phyloP scores from a whole-genome alignment of 495 filamentous ascomycete genomes.

The Penicillium argentinense region DNA sequence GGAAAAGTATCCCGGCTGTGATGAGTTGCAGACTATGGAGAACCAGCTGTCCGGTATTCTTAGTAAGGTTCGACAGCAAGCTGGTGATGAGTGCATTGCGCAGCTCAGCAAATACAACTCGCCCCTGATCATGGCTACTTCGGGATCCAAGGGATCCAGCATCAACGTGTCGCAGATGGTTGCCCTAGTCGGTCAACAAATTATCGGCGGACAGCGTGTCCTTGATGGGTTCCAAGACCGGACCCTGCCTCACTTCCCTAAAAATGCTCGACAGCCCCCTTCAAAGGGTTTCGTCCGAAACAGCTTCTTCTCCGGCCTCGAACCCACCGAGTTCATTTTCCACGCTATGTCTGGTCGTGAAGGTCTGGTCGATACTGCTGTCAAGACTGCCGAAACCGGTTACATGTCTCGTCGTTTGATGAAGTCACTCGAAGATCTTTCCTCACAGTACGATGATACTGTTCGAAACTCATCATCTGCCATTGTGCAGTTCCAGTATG shows the following conservation, averaged over 20 bases:
- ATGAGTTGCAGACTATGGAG: conserved; percentile 89
- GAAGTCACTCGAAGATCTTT: conserved; percentile 96
- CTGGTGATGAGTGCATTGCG: conserved; percentile 86
- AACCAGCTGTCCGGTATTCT: conserved; percentile 88
- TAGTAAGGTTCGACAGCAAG: conserved; percentile 83
- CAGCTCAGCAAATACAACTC: conserved; percentile 90
- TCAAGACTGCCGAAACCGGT: conserved; percentile 97
- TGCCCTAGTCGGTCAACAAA: conserved; percentile 94
- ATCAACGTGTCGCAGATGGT: conserved; percentile 99
- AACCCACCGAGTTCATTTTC: conserved; percentile 91
- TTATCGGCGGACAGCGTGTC: conserved; percentile 92
- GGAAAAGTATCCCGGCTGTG: conserved; percentile 81
- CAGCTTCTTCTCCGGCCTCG: conserved; percentile 93
- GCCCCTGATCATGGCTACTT: conserved; percentile 94
- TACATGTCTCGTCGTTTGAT: conserved; percentile 98
- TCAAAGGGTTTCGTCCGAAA: conserved; percentile 97
- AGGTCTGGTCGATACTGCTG: conserved; percentile 98
- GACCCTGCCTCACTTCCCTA: conserved; percentile 91
- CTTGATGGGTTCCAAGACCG: conserved; percentile 95
- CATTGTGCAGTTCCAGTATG: conserved; percentile 96
- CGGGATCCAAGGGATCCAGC: conserved; percentile 90
- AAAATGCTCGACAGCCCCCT: conserved; percentile 83
- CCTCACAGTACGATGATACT: conserved; percentile 87
- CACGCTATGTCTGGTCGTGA: conserved; percentile 98
- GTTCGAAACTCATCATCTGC: conserved; percentile 82